Evolutionary conservation across 2,329 filamentous ascomycete species (phyloP), one percentile per base, ranked within the genome.

Genomic region (Cercospora brassicicola): DNA sequence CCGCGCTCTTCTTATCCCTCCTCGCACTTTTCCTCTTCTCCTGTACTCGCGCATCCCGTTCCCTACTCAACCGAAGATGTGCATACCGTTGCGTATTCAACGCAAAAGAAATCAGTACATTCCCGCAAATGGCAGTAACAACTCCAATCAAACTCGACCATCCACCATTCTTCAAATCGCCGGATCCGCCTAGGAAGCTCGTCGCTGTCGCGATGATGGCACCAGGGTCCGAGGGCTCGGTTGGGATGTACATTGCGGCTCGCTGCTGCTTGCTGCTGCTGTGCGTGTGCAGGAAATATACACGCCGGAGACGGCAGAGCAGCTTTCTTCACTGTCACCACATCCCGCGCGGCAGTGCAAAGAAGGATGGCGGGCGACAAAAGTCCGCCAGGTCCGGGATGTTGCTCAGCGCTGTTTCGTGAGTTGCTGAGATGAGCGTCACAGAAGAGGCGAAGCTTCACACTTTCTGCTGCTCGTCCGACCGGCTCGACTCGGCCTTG

Each of bases 81-180:
- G 95, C 94, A 78, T 98, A 98, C 72, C 95, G 89, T 81, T 99
- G 95, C 60, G 96, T 94, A 78, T 99, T 99, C 69, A 99, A 87
- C 11, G 95, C 95, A 71, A 99, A 89, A 0, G 94, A 96, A 73
- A 99, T 98, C 63, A 99, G 86, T 36, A 97, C 84, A 76, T 99
- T 99, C 65, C 95, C 95, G 62, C 91, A 86, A 76, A 99, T 96
- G 61, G 95, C 94, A 2, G 94, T 96, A 64, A 94, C 81, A 76
- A 99, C 97, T 74, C 95, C 95, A 77, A 99, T 98, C 64, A 98
- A 84, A 28, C 93, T 96, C 57, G 93, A 96, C 94, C 94, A 98
- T 71, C 79, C 79, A 69, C 80, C 80, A 48, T 65, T 70, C 66
- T 70, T 69, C 33, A 57, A 31, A n/a, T 56, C 45, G 26, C 61